Base-by-base conservation (phyloP, 495 filamentous ascomycete species). In the Astrothelium macrocarpum region DNA sequence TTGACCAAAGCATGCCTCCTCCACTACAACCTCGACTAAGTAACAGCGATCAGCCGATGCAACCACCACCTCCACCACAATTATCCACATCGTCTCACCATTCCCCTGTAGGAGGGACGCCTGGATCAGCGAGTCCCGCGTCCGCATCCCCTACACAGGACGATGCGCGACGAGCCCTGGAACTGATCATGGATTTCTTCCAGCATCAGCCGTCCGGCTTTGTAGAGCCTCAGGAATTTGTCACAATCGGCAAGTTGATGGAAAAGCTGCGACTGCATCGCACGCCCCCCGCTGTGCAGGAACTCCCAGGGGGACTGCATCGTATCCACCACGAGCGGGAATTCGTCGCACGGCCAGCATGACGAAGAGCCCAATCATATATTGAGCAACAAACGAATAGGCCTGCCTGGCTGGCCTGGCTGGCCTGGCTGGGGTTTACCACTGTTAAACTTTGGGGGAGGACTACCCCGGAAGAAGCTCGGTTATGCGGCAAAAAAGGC, bases 121-220 rank as follows among this genome's bases (percentile, higher is more conserved):
- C 49, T 2, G 25, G 49, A 56, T 56, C 49, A 29, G 25, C 49
- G 11, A 56, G 49, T 20, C 49, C 49, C 26, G 49, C 23, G 7
- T 62, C 60, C 5, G 49, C 32, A 32, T 59, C 45, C 12, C 65
- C 67, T 32, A 69, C 39, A 5, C 90, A 91, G 71, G 94, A 97
- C 65, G 93, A 98, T 71, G 94, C 94, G 0, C 81, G 87, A 31
- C 82, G 83, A 39, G 95, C 94, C 1, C 81, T 96, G 25, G 91
- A 97, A 70, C 82, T 93, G 14, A 81, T 97, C 1, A 83, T 95
- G 76, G 87, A 80, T 61, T 97, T 91, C 73, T 89, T 97, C 74
- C 81, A 89, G 66, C 83, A 87, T 53, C 85, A 90, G 68, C 84
- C 87, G 1, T 72, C 82, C 1, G 84, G 82, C 0, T 82, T 86